Evolutionary conservation across 768 basidiomycete species (phyloP), one percentile per base, ranked within the genome.

Genomic region (Lentinus tigrinus): DNA sequence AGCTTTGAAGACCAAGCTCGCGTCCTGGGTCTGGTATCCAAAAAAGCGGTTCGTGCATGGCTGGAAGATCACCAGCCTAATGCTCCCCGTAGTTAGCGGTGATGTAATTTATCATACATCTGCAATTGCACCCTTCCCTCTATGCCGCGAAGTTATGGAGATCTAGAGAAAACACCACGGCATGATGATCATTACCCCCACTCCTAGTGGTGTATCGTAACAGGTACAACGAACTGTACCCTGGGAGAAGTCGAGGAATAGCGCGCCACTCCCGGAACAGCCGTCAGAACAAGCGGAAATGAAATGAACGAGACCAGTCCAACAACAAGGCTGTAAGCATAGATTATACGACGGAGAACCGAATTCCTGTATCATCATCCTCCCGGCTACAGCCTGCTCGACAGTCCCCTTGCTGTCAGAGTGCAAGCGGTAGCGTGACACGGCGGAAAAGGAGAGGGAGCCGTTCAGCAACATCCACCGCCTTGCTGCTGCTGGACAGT

Each of bases 21-120:
- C 28, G 71, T 85, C 47, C 77, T 84, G 53, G 66, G 65, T 21
- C 75, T 92, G 77, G 74, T 92, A 39, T 80, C 79, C 38, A 93
- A 94, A 73, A 88, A 86, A 70, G 91, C 86, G 36, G 85, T 95
- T 17, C 80, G 93, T 57, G 80, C 78, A 65, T 95, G 94, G 94
- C 68, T 96, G 13, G 92, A 93, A 50, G 83, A 85, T 3, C 47
- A 60, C 21, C 56, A 34, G 14, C 42, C 52, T 16, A 19, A 26
- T 10, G 27, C 23, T 23, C 13, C 40, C 7, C 21, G 38, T 31
- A 58, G 36, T 14, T 58, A 57, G 56, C 47, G 13, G 27, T 17
- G 4, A 11, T 46, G 14, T 13, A 23, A 16, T 46, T 40, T 8
- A 36, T 3, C 24, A 24, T 10, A 43, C 10, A 44, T 24, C 23